phyloP scores from a whole-genome alignment of 1,284 basidiomycete genomes.

The Ganoderma lingzhi region DNA sequence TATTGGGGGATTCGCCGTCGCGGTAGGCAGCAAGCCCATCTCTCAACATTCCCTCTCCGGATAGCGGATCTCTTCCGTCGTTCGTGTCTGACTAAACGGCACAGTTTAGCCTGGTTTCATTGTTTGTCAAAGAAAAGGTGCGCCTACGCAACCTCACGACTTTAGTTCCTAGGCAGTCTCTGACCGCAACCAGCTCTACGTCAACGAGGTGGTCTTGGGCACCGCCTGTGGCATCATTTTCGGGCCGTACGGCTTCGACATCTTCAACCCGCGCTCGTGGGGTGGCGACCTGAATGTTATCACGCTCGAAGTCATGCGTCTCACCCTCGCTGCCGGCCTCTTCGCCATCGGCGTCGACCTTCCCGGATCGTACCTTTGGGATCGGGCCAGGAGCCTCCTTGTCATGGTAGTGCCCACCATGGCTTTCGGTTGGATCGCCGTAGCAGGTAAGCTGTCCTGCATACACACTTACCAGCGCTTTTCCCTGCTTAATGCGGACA shows the following conservation, averaged over 20 bases:
- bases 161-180: background rate
- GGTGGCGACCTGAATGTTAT: slow-evolving; percentile 60
- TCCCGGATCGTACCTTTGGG: slow-evolving; percentile 69
- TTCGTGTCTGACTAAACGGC: slow-evolving; percentile 10
- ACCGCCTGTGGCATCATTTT: slow-evolving; percentile 80
- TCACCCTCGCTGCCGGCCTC: slow-evolving; percentile 74
- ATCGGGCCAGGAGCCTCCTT: slow-evolving; percentile 66
- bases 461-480: too few relatives aligned
- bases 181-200: slow-evolving; percentile 63
- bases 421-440: slow-evolving; percentile 79
- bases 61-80: background rate
- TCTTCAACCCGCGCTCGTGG: slow-evolving; percentile 88
- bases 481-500: background rate
- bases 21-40: slow-evolving; percentile 48
- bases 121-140: slow-evolving; percentile 85
- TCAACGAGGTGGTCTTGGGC: slow-evolving; percentile 94
- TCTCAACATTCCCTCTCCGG: slow-evolving; percentile 1
- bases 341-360: slow-evolving; percentile 82
- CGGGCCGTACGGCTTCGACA: slow-evolving; percentile 77
- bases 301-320: slow-evolving; percentile 81
- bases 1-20: slow-evolving; percentile 83
- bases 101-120: slow-evolving; percentile 83
- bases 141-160: background rate
- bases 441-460: slow-evolving; percentile 55
- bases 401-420: slow-evolving; percentile 80